Percentiles rank a stretch among this genome's conserved stretches.
phyloP scores from a whole-genome alignment of 306 rosid genomes.

The Gleditsia sinensis region DNA sequence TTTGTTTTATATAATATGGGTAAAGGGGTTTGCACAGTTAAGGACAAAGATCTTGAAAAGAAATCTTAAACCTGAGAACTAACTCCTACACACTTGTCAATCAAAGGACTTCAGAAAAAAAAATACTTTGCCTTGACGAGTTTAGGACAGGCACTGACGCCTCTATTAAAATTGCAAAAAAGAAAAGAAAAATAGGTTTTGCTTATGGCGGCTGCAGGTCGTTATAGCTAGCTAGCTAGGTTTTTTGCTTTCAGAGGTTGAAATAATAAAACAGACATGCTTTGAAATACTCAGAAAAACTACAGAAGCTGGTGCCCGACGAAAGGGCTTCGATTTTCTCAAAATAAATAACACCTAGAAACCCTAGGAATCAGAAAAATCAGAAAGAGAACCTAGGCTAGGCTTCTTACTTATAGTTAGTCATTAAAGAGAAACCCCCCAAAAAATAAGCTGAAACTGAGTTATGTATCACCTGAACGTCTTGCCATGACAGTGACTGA shows the following conservation, averaged over 20 bases:
- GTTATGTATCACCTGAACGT: constrained; percentile 73
- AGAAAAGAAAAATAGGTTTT: constrained; percentile 29
- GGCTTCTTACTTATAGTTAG: too few relatives aligned
- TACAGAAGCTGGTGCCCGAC: background rate
- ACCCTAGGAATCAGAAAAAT: constrained; percentile 32
- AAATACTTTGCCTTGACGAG: constrained; percentile 29
- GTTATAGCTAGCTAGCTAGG: constrained; percentile 39
- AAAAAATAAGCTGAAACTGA: constrained; percentile 38
- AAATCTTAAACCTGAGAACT: constrained; percentile 42
- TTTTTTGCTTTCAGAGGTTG: constrained; percentile 27
- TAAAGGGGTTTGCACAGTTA: constrained; percentile 19
- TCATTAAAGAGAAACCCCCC: constrained; percentile 23
- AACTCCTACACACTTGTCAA: constrained; percentile 27
- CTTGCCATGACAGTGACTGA: constrained; percentile 94
- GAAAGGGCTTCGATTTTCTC: constrained; percentile 42
- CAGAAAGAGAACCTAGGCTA: too few relatives aligned
- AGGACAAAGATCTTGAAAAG: constrained; percentile 51
- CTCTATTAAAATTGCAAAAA: constrained; percentile 32
- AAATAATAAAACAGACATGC: constrained; percentile 1
- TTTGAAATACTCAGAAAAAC: constrained; percentile 36
- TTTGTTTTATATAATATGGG: background rate
- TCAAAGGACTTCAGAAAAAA: constrained; percentile 28
- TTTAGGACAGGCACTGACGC: constrained; percentile 34
- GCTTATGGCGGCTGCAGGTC: constrained; percentile 72
- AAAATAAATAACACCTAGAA: constrained; percentile 37